These are phyloP conservation scores for Magnusiomyces paraingens DNA, from an alignment of 1,139 yeast genomes.

Conservation along the genomic window DNA sequence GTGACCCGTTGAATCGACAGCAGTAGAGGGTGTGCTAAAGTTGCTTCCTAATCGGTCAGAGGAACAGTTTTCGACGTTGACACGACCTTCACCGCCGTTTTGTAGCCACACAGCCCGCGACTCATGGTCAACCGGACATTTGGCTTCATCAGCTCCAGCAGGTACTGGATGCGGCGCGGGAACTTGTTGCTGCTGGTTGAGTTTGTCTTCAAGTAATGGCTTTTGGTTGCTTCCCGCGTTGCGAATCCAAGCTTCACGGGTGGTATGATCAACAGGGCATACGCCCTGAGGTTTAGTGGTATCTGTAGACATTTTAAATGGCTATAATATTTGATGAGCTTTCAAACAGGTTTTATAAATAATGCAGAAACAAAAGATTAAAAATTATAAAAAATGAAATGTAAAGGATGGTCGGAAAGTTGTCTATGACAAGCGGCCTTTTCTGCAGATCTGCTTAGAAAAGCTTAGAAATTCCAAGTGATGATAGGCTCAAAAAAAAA, in stretches of 20 bases:
- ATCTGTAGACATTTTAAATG: not conserved
- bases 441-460: too few species aligned
- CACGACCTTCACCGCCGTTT: slow-evolving; percentile 18
- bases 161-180: not conserved
- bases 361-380: not conserved
- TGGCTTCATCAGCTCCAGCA: slow-evolving; percentile 14
- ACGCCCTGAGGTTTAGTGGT: slow-evolving; percentile 8
- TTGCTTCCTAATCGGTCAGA: slow-evolving; percentile 27
- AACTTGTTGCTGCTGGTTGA: not conserved
- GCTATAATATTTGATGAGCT: not conserved
- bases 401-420: not conserved
- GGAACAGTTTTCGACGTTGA: slow-evolving; percentile 22
- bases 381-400: not conserved
- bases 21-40: slow-evolving; percentile 14
- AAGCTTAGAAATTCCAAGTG: too few species aligned
- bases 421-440: too few species aligned
- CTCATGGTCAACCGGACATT: slow-evolving; percentile 34
- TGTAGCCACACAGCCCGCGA: slow-evolving; percentile 51
- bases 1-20: slow-evolving; percentile 26
- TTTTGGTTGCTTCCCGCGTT: not conserved
- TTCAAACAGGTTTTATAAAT: not conserved
- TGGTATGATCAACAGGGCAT: slow-evolving; percentile 18
- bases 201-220: slow-evolving; percentile 2
- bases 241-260: slow-evolving; percentile 17
- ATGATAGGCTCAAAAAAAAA: too few species aligned